Base-by-base conservation (phyloP, 768 basidiomycete genomes). In the Psilocybe azurescens region DNA sequence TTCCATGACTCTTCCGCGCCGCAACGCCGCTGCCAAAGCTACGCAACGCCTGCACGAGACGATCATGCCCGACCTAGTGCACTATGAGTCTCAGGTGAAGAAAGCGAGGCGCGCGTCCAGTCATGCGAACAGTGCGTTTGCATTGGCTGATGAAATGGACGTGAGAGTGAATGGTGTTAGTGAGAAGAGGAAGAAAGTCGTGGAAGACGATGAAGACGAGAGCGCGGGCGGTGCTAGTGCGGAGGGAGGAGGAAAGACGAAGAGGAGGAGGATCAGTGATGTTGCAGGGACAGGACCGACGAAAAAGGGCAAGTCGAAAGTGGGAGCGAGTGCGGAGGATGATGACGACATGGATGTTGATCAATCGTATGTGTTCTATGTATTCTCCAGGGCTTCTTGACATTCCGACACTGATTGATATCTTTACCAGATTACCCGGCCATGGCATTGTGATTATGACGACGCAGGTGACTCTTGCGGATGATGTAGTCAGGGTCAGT, bases 31-130 rank as follows among this genome's bases (percentile, higher is more conserved):
- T 10, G 67, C 73, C 28, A 79, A 76, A 60, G 84, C 85, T 1
- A 72, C 75, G 51, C 73, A 87, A 81, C 67, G 79, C 75, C 65
- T 94, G 80, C 69, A 86, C 77, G 62, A 87, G 70, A 74, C 84
- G 76, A 77, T 94, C 59, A 94, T 94, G 88, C 93, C 93, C 0
- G 93, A 95, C 65, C 79, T 93, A 2, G 65, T 88, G 44, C 83
- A 79, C 59, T 94, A 81, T 68, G 85, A 93, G 71, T 83, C 83
- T 66, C 88, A 94, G 76, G 79, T 84, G 78, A 70, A 73, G 74
- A 75, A 69, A 69, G 75, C 70, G 67, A 70, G 69, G 66, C 66
- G 63, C 3, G 48, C 50, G 2, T 63, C 60, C 1, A 59, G 60
- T 2, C 57, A 72, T 49, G 65, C 60, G 56, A 60, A 69, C 65